phyloP scores from a whole-genome alignment of 192 early-diverging fungal species.

The Linnemannia schmuckeri region DNA sequence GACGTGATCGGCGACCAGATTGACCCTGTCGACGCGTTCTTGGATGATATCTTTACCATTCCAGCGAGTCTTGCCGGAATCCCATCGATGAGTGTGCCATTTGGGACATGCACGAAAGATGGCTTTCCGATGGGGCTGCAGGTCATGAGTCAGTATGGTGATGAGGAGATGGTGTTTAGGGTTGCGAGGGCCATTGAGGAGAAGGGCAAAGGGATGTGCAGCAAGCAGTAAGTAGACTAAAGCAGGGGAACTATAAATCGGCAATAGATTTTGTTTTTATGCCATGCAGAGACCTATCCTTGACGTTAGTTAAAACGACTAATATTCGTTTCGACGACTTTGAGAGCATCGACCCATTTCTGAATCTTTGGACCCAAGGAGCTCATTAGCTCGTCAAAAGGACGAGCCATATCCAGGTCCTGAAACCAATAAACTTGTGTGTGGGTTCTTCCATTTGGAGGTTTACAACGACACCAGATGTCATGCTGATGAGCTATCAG shows the following conservation, averaged over 20 bases:
- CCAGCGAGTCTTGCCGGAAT: conserved; percentile 89
- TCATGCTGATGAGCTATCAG: neutral
- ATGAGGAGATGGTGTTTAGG: conserved; percentile 73
- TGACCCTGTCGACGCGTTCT: conserved; percentile 70
- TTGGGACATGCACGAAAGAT: conserved; percentile 54
- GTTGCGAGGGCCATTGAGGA: conserved; percentile 60
- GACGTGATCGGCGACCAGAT: conserved; percentile 38
- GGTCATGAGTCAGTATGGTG: conserved; percentile 87
- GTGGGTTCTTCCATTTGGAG: neutral
- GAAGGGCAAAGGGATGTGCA: conserved; percentile 7
- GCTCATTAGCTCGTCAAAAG: neutral
- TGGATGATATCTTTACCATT: conserved; percentile 92
- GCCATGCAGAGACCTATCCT: neutral
- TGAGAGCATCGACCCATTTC: neutral
- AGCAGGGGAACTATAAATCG: neutral
- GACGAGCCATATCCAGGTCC: neutral
- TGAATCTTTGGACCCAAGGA: neutral
- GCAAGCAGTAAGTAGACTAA: neutral
- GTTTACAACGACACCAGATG: neutral
- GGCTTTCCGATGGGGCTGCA: conserved; percentile 87
- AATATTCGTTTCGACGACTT: neutral
- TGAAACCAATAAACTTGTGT: neutral
- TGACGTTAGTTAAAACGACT: neutral
- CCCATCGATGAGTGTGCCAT: conserved; percentile 79
- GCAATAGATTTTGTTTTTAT: neutral